These are phyloP conservation scores for Dunaliella sp. DNA, from an alignment of 139 green algal genomes.

Conservation along the genomic window DNA sequence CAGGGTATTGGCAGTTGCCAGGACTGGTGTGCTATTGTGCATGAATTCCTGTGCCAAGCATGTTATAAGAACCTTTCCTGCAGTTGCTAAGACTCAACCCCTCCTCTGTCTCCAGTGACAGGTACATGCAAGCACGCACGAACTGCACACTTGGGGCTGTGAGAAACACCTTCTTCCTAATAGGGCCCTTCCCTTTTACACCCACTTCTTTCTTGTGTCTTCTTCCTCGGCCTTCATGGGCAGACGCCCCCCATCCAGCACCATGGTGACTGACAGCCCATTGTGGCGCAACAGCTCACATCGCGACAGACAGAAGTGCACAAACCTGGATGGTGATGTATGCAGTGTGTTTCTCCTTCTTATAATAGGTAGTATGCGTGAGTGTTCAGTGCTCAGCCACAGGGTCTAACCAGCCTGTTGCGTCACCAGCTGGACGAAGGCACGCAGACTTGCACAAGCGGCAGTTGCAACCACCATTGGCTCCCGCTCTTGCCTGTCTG, in stretches of 20 bases:
- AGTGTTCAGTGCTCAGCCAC: not conserved
- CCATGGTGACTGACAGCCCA: slow-evolving; percentile 81
- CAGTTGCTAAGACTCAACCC: not conserved
- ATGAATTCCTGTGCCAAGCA: too few relatives aligned
- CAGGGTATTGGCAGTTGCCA: too few relatives aligned
- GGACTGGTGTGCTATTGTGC: too few relatives aligned
- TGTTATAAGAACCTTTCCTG: not conserved
- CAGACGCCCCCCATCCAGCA: slow-evolving; percentile 93
- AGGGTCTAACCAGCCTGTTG: not conserved
- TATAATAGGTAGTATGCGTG: not conserved
- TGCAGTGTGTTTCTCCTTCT: not conserved
- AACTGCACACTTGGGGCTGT: too few relatives aligned
- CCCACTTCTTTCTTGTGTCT: slow-evolving; percentile 56
- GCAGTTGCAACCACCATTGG: too few relatives aligned
- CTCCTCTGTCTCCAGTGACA: not conserved
- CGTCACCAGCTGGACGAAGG: not conserved
- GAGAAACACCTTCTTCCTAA: too few relatives aligned
- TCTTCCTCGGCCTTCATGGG: slow-evolving; percentile 91
- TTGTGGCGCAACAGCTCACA: slow-evolving; percentile 70
- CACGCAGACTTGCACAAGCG: slow-evolving; percentile 3
- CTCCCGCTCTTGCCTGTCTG: slow-evolving; percentile 65
- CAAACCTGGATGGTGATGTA: slow-evolving; percentile 58
- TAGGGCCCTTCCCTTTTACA: too few relatives aligned
- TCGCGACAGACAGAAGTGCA: slow-evolving; percentile 84
- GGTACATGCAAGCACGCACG: slow-evolving; percentile 3